phyloP scores from a whole-genome alignment of 1,284 basidiomycete species.

The Lentinula novae-zelandiae region DNA sequence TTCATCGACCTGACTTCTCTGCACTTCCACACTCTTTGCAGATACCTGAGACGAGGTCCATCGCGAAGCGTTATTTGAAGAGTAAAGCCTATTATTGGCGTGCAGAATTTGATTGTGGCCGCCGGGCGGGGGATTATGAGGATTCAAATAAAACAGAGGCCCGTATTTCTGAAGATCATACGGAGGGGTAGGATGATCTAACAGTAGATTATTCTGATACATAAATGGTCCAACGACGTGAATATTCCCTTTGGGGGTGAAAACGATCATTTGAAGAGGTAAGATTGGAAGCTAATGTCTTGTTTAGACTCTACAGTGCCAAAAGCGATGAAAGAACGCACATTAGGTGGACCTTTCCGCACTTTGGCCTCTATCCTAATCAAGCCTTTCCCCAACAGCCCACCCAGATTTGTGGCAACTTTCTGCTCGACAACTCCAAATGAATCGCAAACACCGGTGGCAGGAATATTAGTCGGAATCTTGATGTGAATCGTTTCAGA shows the following conservation, averaged over 20 bases:
- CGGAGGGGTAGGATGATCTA: constrained; percentile 75
- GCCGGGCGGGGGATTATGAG: constrained; percentile 79
- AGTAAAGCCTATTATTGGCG: constrained; percentile 38
- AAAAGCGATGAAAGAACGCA: constrained; percentile 33
- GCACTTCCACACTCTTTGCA: constrained; percentile 85
- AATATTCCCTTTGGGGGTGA: constrained; percentile 91
- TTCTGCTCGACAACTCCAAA: constrained; percentile 88
- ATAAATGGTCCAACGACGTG: constrained; percentile 76
- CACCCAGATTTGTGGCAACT: constrained; percentile 72
- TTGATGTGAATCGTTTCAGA: constrained; percentile 82
- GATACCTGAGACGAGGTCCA: constrained; percentile 62
- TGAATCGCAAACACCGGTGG: constrained; percentile 51
- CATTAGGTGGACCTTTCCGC: constrained; percentile 56
- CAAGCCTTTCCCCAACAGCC: constrained; percentile 79
- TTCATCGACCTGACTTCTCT: constrained; percentile 91
- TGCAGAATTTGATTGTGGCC: constrained; percentile 49
- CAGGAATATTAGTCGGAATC: constrained; percentile 56
- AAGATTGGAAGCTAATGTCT: constrained; percentile 68
- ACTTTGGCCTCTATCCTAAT: constrained; percentile 83
- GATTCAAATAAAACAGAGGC: constrained; percentile 80
- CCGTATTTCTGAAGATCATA: constrained; percentile 56
- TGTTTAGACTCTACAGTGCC: constrained; percentile 10
- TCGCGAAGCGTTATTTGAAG: constrained; percentile 37
- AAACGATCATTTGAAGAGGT: constrained; percentile 83
- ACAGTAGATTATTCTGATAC: constrained; percentile 60